Evolutionary conservation across 352 stramenopile genomes (phyloP), one percentile per base, ranked within the genome.

Genomic region (Phytophthora pinifolia): DNA sequence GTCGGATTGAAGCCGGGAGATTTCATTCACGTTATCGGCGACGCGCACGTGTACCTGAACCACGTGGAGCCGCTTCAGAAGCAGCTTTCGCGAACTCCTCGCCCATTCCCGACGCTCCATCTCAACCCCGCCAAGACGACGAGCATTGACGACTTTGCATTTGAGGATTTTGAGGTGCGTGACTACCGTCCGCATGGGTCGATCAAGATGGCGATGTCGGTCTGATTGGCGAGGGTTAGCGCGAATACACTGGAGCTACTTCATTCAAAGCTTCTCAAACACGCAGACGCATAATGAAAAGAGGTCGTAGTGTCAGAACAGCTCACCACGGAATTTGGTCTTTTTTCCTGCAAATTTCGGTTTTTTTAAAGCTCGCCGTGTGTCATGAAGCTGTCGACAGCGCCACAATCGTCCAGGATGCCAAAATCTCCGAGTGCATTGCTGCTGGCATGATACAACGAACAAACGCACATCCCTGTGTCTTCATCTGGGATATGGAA

Each of bases 171-270:
- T 47, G 88, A 95, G 46, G 62, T 99, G 10, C 77, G 95, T 14
- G 94, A 87, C 34, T 99, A 99, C 79, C 86, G 95, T 22, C 97
- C 97, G 5, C 85, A 99, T 55, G 89, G 89, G 53, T 84, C 91
- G 38, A 99, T 99, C 72, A 98, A 99, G 71, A 99, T 99, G 97
- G 88, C 98, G 61, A 99, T 99, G 97, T 97, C 97, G 6, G 97
- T 96, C 5, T 94, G 72, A 57, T 27, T 27, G 22, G 6, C 3
- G 22, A 27, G 22, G 2, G 22, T 27, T 6, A 4, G 4, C 4
- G 22, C 22, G 22, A 27, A 6, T 4, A 27, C 22, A 6, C 22
- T 27, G n/a, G n/a, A n/a, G n/a, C n/a, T n/a, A n/a, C n/a, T n/a
- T n/a, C n/a, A n/a, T n/a, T n/a, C n/a, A n/a, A n/a, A 3, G 20